These are phyloP conservation scores for Parasarocladium wereldwijsianum DNA, from an alignment of 2,329 filamentous ascomycete species.

Conservation along the genomic window DNA sequence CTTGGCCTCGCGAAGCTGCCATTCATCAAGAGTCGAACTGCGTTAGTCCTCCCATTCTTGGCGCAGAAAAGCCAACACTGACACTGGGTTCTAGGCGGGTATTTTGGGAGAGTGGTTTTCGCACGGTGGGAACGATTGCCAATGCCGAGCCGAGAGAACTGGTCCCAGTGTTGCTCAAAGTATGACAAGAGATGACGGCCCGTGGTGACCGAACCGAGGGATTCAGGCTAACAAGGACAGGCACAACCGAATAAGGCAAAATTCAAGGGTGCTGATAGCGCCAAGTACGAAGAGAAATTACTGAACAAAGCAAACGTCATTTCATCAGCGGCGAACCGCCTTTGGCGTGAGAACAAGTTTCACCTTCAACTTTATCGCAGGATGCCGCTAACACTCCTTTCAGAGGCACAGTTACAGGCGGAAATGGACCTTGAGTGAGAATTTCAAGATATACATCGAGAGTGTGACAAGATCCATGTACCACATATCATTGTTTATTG, in stretches of 20 bases:
- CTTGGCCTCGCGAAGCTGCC: conserved; percentile 57
- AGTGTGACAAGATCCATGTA: not conserved
- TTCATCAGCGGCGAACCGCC: conserved; percentile 49
- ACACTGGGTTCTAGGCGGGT: conserved; percentile 25
- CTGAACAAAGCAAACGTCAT: conserved; percentile 54
- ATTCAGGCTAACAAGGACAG: conserved; percentile 18
- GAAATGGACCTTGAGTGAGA: conserved; percentile 23
- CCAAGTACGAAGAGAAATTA: conserved; percentile 49
- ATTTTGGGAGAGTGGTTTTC: conserved; percentile 66
- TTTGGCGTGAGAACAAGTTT: conserved; percentile 42
- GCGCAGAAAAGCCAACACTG: not conserved
- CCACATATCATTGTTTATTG: too few relatives aligned
- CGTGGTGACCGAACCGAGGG: not conserved
- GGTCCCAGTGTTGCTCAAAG: conserved; percentile 58
- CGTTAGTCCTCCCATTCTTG: conserved; percentile 22
- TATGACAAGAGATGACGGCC: conserved; percentile 14
- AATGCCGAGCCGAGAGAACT: conserved; percentile 55
- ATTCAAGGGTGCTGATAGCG: conserved; percentile 36
- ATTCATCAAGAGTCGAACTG: conserved; percentile 65
- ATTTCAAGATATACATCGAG: not conserved
- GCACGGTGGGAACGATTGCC: conserved; percentile 50
- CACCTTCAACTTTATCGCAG: conserved; percentile 6
- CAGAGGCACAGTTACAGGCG: conserved; percentile 36
- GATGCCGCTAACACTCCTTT: too few relatives aligned
- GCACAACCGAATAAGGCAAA: conserved; percentile 53